phyloP scores from a whole-genome alignment of 176 grass and related monocot species.

The Oryza coarctata region DNA sequence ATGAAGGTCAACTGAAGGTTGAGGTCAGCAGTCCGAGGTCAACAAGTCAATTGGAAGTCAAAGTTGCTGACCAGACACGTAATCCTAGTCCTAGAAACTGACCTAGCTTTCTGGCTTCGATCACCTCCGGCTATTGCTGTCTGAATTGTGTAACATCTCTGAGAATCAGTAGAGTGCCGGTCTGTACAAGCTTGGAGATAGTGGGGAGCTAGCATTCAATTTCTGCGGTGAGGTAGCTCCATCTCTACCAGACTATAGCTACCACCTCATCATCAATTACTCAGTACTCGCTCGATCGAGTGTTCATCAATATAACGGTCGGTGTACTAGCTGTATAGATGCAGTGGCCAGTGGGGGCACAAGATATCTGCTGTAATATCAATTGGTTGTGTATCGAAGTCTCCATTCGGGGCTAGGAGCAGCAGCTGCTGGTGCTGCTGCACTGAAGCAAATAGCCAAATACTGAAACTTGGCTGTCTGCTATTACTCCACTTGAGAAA shows the following conservation, averaged over 20 bases:
- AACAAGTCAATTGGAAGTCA: background rate
- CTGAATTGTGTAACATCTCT: background rate
- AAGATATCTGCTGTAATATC: too few relatives aligned
- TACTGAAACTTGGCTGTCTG: too few relatives aligned
- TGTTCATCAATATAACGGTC: background rate
- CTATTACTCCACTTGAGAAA: too few relatives aligned
- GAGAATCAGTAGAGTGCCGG: background rate
- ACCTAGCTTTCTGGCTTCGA: background rate
- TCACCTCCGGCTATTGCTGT: conserved; percentile 4
- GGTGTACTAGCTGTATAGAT: background rate
- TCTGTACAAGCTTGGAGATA: background rate
- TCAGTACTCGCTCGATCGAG: background rate
- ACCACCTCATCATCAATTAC: background rate
- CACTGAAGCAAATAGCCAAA: too few relatives aligned
- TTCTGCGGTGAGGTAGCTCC: background rate
- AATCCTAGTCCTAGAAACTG: background rate
- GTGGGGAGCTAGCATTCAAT: background rate
- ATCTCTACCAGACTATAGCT: background rate
- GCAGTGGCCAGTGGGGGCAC: too few relatives aligned
- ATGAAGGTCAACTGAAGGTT: background rate
- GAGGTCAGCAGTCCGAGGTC: background rate
- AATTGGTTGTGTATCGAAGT: background rate
- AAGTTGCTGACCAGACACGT: background rate
- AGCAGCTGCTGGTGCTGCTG: too few relatives aligned
- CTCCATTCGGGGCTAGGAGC: background rate